These are phyloP conservation scores for Echinochloa phyllopogon DNA, from an alignment of 176 grass and related monocot genomes.

Conservation along the genomic window DNA sequence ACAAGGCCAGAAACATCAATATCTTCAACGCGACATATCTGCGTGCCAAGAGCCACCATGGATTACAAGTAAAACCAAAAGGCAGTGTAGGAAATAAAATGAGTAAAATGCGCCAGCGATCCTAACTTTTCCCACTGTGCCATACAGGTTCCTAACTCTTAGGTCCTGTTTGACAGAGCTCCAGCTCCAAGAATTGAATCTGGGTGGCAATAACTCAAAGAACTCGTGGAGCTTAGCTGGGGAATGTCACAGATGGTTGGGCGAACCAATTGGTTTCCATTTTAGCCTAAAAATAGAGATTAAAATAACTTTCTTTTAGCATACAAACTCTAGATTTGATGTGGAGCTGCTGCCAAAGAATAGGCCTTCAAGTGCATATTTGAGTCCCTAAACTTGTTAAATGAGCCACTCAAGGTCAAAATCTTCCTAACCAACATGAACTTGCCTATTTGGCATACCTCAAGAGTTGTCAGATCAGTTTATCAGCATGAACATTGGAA, in stretches of 20 bases:
- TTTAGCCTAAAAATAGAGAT: neutral
- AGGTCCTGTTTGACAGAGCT: neutral
- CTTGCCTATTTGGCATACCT: neutral
- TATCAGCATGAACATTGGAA: neutral
- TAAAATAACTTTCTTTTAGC: neutral
- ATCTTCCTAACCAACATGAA: neutral
- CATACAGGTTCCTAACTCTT: neutral
- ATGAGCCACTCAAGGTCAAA: neutral
- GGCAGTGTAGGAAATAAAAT: constrained; percentile 1
- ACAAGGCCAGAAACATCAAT: constrained; percentile 90
- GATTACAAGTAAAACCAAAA: constrained; percentile 39
- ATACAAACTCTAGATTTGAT: neutral
- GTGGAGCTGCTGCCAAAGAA: neutral
- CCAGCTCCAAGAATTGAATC: neutral
- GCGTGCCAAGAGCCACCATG: constrained; percentile 33
- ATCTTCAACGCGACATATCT: constrained; percentile 99
- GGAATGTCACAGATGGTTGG: neutral
- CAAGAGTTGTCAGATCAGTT: neutral
- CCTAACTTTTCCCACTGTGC: neutral
- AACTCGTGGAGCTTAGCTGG: neutral
- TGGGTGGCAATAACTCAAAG: neutral
- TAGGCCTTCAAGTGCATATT: constrained; percentile 15
- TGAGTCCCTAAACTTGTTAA: constrained; percentile 11
- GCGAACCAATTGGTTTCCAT: neutral
- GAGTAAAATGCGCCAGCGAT: neutral